Evolutionary conservation across 83 land plant species (phyloP).

Genomic region (Picea abies): DNA sequence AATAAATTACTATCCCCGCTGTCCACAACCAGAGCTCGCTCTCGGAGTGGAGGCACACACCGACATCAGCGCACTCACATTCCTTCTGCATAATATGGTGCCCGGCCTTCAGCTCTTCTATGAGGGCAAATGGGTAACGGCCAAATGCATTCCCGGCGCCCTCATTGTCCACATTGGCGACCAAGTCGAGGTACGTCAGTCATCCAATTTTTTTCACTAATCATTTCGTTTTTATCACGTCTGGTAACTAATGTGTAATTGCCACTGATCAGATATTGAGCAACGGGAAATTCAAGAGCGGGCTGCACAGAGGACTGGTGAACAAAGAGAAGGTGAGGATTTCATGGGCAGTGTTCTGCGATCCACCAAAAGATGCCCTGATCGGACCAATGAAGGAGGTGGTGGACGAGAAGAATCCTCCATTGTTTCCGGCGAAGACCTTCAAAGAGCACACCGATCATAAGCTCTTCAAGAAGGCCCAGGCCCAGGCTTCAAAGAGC

Average conservation of each 20-base stretch:
- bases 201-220: too few species aligned
- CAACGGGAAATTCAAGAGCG: conserved; percentile 51
- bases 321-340: too few species aligned
- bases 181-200: conserved; percentile 45
- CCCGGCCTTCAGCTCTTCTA: conserved; percentile 74
- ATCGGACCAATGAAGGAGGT: neutral
- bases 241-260: too few species aligned
- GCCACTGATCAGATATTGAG: conserved; percentile 28
- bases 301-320: too few species aligned
- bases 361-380: conserved; percentile 47
- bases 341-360: conserved; percentile 57
- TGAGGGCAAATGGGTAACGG: conserved; percentile 67
- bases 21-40: conserved; percentile 70
- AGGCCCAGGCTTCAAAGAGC: too few species aligned
- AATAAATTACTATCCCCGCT: conserved; percentile 79
- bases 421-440: too few species aligned
- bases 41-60: conserved; percentile 81
- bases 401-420: neutral
- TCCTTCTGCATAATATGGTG: conserved; percentile 73
- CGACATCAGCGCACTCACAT: conserved; percentile 71
- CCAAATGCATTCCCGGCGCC: conserved; percentile 66
- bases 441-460: too few species aligned
- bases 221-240: too few species aligned
- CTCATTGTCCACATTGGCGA: conserved; percentile 77
- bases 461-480: too few species aligned